Evolutionary conservation across 176 grass and related monocot species (phyloP).

Genomic region (Aegilops bicornis): DNA sequence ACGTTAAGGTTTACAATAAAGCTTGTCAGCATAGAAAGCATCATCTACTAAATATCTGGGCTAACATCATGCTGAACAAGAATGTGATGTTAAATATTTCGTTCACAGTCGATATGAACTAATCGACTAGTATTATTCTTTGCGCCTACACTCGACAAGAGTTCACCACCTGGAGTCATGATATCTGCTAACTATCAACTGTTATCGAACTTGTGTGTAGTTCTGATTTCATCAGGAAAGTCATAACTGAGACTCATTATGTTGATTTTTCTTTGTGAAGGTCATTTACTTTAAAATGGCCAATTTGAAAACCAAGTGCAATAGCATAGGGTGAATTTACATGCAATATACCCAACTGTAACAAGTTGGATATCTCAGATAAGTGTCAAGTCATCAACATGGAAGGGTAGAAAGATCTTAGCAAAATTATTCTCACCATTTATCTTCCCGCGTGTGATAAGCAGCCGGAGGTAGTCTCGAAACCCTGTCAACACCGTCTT

Average conservation of each 20-base stretch:
- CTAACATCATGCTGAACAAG: conserved; percentile 17
- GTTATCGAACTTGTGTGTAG: background rate
- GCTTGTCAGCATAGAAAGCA: background rate
- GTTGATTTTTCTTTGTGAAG: conserved; percentile 8
- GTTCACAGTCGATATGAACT: background rate
- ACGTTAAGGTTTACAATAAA: background rate
- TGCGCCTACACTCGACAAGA: background rate
- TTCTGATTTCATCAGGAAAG: background rate
- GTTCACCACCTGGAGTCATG: too few species aligned
- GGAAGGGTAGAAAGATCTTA: background rate
- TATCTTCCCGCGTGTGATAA: conserved; percentile 56
- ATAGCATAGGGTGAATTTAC: background rate
- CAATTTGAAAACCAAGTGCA: conserved; percentile 18
- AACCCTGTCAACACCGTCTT: conserved; percentile 51
- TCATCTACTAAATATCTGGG: background rate
- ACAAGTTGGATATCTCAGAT: conserved; percentile 9
- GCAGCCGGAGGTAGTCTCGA: conserved; percentile 46
- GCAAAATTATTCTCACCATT: conserved; percentile 49
- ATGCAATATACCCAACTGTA: conserved; percentile 16
- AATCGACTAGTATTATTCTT: background rate
- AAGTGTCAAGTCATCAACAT: background rate
- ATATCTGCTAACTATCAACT: background rate
- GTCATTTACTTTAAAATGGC: background rate
- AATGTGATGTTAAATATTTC: background rate
- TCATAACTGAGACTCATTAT: background rate